A percentile compares a stretch with the other conserved stretches of the same genome.
Conservation (phyloP, 805 yeast species). For the Zygoascus ofunaensis region DNA sequence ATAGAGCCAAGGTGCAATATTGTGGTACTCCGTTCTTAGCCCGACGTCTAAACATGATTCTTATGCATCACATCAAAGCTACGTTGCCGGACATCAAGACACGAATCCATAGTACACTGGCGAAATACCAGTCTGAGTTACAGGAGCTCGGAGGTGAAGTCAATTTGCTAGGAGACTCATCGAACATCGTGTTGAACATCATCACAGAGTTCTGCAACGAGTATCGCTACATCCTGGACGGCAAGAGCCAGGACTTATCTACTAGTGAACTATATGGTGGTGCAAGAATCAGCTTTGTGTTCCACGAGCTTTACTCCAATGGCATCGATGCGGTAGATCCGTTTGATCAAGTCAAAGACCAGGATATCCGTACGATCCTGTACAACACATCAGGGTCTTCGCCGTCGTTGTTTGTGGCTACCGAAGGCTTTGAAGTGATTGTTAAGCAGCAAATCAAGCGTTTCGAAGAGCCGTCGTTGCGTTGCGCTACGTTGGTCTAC, state of each 20-base stretch:
- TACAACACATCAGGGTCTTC: slow-evolving; percentile 95
- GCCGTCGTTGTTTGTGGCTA: slow-evolving; percentile 92
- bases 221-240: slow-evolving; percentile 82
- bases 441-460: slow-evolving; percentile 87
- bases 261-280: slow-evolving; percentile 93
- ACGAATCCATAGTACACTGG: slow-evolving; percentile 76
- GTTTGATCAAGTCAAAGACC: slow-evolving; percentile 89
- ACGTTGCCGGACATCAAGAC: slow-evolving; percentile 89
- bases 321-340: slow-evolving; percentile 92
- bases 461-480: slow-evolving; percentile 85
- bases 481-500: slow-evolving; percentile 84
- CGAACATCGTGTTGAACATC: slow-evolving; percentile 79
- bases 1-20: slow-evolving; percentile 82
- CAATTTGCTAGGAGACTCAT: slow-evolving; percentile 69
- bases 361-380: slow-evolving; percentile 93
- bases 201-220: slow-evolving; percentile 93
- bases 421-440: slow-evolving; percentile 91
- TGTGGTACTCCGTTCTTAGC: slow-evolving; percentile 97
- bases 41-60: slow-evolving; percentile 78
- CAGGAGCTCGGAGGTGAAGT: slow-evolving; percentile 55
- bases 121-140: slow-evolving; percentile 77
- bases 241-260: slow-evolving; percentile 85
- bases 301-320: slow-evolving; percentile 92
- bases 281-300: slow-evolving; percentile 94
- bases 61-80: slow-evolving; percentile 81